A percentile compares a stretch with the other conserved stretches of the same genome.
These are phyloP conservation scores for Letharia columbiana DNA, from an alignment of 495 filamentous ascomycete genomes.

Conservation along the genomic window DNA sequence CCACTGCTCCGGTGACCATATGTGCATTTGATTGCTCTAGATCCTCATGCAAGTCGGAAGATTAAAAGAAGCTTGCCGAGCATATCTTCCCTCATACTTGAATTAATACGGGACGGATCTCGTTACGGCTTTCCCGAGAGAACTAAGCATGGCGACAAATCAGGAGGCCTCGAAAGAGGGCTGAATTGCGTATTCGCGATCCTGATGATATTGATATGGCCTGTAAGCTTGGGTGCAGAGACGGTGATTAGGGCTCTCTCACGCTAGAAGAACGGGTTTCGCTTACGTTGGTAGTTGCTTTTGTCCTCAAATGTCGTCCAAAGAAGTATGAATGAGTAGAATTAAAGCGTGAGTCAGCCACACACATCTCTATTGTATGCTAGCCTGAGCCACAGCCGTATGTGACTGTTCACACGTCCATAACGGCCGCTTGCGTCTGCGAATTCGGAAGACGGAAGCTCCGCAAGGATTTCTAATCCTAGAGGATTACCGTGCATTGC, in stretches of 20 bases:
- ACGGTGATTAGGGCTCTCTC: no score
- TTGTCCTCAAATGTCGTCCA: not conserved
- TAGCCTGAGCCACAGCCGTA: not conserved
- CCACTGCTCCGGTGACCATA: not conserved
- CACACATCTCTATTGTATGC: not conserved
- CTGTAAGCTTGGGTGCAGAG: no score
- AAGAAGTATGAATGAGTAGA: not conserved
- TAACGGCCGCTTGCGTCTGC: not conserved
- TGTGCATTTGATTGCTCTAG: not conserved
- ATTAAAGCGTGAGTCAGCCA: not conserved
- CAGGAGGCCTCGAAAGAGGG: not conserved
- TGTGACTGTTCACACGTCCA: not conserved
- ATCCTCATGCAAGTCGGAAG: not conserved
- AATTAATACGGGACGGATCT: not conserved
- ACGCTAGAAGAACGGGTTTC: not conserved
- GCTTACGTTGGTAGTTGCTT: not conserved
- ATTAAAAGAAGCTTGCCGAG: not conserved
- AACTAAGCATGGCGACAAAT: not conserved
- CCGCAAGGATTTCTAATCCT: not conserved
- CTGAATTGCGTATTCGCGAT: not conserved
- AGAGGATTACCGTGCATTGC: not conserved
- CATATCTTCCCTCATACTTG: not conserved
- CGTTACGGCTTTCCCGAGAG: not conserved
- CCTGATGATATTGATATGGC: no score
- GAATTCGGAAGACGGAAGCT: not conserved